Base-by-base conservation (phyloP, 305 asterid genomes). In the Fraxinus sp. region DNA sequence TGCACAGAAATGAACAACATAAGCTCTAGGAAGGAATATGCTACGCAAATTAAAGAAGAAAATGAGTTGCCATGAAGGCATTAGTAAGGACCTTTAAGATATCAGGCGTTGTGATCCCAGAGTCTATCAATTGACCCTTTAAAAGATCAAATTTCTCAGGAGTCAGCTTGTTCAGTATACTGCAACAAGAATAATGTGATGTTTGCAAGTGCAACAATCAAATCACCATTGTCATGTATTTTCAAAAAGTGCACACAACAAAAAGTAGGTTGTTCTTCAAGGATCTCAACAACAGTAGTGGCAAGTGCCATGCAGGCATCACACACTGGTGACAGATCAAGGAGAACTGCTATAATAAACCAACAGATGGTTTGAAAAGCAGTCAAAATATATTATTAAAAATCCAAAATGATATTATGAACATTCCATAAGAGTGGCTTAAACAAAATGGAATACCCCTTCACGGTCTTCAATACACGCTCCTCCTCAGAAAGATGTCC, bases 61-160 rank as follows among this genome's bases (percentile, higher is more conserved):
- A 52, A 52, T 1, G 7, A 16, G 9, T 52, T 52, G 9, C 64
- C 64, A 52, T 52, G 64, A 2, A 52, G 9, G 64, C 64, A 16
- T 4, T 52, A 16, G 22, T 16, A 49, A 52, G 66, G 80, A 96
- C 99, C 98, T 93, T 91, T 81, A 96, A 85, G 55, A 94, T 94
- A 87, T 94, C 99, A 70, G 97, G 94, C 6, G 94, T 77, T 79
- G 96, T 93, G 85, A 96, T 93, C 84, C 98, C 98, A 80, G 97
- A 88, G 79, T 93, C 93, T 14, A 93, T 91, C 83, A 96, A 79
- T 74, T 94, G 97, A 79, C 94, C 97, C 87, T 96, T 94, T 52
- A 96, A 92, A 81, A 94, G 89, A 86, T 93, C 98, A 59, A 91
- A 96, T 86, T 96, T 96, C 88, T 96, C 98, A 0, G 98, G 97